These are phyloP conservation scores for Arctium lappa DNA, from an alignment of 129 eudicot genomes.

Conservation along the genomic window DNA sequence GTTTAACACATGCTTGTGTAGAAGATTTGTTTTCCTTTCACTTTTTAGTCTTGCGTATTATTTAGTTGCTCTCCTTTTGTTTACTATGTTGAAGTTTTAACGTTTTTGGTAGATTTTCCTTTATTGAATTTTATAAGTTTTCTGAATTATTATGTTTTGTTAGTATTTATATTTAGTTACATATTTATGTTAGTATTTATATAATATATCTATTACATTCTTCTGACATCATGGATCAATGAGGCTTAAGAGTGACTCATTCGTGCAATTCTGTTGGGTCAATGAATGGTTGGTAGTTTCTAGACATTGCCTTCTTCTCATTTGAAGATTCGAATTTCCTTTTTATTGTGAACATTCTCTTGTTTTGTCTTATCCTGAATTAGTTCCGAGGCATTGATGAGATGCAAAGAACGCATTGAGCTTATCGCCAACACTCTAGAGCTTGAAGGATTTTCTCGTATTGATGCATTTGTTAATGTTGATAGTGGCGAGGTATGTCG, in stretches of 20 bases:
- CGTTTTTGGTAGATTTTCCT: neutral
- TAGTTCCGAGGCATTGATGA: conserved; percentile 66
- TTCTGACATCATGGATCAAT: neutral
- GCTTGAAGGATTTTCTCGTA: conserved; percentile 92
- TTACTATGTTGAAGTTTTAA: too few relatives aligned
- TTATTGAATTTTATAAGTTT: neutral
- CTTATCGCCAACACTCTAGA: conserved; percentile 79
- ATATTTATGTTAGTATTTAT: neutral
- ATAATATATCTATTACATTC: neutral
- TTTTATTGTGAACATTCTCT: neutral
- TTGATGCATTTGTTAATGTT: conserved; percentile 88
- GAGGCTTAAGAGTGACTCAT: too few relatives aligned
- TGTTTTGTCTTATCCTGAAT: conserved; percentile 13
- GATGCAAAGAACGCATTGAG: conserved; percentile 74
- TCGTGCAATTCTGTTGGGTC: too few relatives aligned
- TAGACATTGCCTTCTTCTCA: too few relatives aligned
- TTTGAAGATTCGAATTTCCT: neutral
- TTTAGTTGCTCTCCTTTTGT: too few relatives aligned
- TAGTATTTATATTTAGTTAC: neutral
- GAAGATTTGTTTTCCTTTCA: neutral
- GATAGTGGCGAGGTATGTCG: conserved; percentile 80
- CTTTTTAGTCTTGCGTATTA: too few relatives aligned
- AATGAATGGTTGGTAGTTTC: neutral
- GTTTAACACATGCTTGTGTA: neutral
- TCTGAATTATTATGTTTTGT: neutral